Evolutionary conservation across 139 green algal species (phyloP).

Genomic region (Bryopsis sp.): DNA sequence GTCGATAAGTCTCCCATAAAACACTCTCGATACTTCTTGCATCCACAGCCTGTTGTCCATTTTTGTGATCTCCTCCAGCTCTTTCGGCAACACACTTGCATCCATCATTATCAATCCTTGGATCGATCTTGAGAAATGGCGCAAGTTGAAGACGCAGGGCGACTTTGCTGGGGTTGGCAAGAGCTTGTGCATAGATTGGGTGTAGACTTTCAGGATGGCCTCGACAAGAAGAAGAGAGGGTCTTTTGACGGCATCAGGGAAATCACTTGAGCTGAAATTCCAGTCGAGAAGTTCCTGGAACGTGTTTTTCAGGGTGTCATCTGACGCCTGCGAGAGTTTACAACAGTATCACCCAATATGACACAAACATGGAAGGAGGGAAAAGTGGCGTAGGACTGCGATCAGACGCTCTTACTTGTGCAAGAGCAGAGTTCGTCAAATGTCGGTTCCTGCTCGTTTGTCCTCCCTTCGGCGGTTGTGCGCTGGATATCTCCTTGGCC

Average conservation of each 20-base stretch:
- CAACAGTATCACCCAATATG: too few species aligned
- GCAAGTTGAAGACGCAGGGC: constrained; percentile 77
- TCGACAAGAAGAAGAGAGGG: constrained; percentile 34
- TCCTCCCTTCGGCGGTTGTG: constrained; percentile 60
- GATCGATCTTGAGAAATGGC: constrained; percentile 64
- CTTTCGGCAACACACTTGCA: constrained; percentile 13
- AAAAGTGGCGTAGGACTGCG: not conserved
- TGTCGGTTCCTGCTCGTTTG: constrained; percentile 52
- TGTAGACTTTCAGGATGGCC: constrained; percentile 59
- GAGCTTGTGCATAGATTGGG: constrained; percentile 46
- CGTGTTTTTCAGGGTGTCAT: constrained; percentile 52
- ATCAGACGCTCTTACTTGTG: constrained; percentile 38
- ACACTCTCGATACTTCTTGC: constrained; percentile 64
- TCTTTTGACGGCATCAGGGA: constrained; percentile 32
- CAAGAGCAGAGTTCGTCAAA: constrained; percentile 56
- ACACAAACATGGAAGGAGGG: not conserved
- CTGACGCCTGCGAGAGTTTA: constrained; percentile 34
- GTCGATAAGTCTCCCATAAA: constrained; percentile 61
- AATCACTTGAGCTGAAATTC: constrained; percentile 38
- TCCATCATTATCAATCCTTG: constrained; percentile 34
- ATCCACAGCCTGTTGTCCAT: constrained; percentile 63
- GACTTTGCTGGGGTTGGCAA: constrained; percentile 67
- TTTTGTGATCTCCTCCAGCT: not conserved
- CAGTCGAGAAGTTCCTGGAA: constrained; percentile 68
- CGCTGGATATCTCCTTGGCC: constrained; percentile 56